These are phyloP conservation scores for Haplosporangium sp. DNA, from an alignment of 371 early-diverging fungal genomes.

Conservation along the genomic window DNA sequence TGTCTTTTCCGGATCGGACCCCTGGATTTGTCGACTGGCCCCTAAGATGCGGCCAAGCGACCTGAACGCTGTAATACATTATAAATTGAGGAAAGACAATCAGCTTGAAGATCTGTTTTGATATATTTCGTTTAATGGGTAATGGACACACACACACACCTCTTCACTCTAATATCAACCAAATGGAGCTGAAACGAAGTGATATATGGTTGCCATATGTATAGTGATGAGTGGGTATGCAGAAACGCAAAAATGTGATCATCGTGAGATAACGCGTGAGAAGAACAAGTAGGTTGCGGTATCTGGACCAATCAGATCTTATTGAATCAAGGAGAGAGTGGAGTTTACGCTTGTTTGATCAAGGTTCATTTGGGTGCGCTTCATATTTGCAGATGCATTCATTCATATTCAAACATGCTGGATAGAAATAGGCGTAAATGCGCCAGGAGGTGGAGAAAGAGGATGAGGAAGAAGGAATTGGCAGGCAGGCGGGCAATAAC, in stretches of 20 bases:
- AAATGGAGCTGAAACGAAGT: no score
- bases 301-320: slow-evolving; percentile 25
- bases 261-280: background rate
- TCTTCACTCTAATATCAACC: no score
- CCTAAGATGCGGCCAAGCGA: slow-evolving; percentile 80
- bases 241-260: no score
- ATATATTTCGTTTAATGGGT: background rate
- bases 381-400: no score
- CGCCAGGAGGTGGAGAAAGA: no score
- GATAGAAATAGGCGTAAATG: no score
- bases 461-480: no score
- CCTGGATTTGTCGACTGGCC: slow-evolving; percentile 61
- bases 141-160: background rate
- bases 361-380: background rate
- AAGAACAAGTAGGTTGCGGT: background rate
- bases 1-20: slow-evolving; percentile 55
- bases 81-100: background rate
- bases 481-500: no score
- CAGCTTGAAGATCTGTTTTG: background rate
- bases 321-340: slow-evolving; percentile 14
- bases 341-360: no score
- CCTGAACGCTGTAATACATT: slow-evolving; percentile 72
- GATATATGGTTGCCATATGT: no score
- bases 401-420: no score
- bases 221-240: no score